phyloP scores from a whole-genome alignment of 805 yeast genomes.

The Ogataea polymorpha region DNA sequence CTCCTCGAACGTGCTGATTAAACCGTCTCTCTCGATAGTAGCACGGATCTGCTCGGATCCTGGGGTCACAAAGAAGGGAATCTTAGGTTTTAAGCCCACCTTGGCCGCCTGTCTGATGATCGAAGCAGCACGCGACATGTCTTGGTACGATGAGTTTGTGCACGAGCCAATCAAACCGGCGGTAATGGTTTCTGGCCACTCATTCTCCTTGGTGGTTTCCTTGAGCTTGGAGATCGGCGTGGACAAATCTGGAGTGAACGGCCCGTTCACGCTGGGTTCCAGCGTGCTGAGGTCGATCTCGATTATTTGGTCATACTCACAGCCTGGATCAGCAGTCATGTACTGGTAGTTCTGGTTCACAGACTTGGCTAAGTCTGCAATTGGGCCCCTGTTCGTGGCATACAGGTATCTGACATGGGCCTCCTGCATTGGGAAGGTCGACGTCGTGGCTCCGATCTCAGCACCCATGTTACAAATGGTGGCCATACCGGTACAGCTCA shows the following conservation, averaged over 20 bases:
- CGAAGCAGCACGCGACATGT: slow-evolving; percentile 95
- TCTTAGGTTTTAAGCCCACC: slow-evolving; percentile 88
- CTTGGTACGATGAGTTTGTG: slow-evolving; percentile 98
- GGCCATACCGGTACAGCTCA: slow-evolving; percentile 98
- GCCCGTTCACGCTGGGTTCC: slow-evolving; percentile 97
- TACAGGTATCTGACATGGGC: slow-evolving; percentile 82
- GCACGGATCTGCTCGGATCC: slow-evolving; percentile 99
- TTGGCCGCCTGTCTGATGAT: slow-evolving; percentile 86
- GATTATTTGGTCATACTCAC: slow-evolving; percentile 88
- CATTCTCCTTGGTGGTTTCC: slow-evolving; percentile 76
- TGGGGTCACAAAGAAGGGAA: slow-evolving; percentile 92
- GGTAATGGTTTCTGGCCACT: slow-evolving; percentile 89
- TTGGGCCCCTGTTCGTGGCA: slow-evolving; percentile 82
- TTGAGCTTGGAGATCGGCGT: slow-evolving; percentile 89
- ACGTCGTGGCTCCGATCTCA: slow-evolving; percentile 97
- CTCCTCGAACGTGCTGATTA: slow-evolving; percentile 80
- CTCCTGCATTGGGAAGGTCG: slow-evolving; percentile 94
- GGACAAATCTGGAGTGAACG: slow-evolving; percentile 96
- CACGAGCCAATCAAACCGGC: slow-evolving; percentile 98
- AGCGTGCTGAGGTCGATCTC: slow-evolving; percentile 86
- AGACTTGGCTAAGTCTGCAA: slow-evolving; percentile 74
- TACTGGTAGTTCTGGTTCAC: slow-evolving; percentile 60
- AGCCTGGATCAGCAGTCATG: slow-evolving; percentile 86
- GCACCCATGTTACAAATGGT: slow-evolving; percentile 99
- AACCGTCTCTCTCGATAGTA: slow-evolving; percentile 95